Evolutionary conservation across 2,329 filamentous ascomycete species (phyloP), one percentile per base, ranked within the genome.

Genomic region (Sphaerulina populicola): DNA sequence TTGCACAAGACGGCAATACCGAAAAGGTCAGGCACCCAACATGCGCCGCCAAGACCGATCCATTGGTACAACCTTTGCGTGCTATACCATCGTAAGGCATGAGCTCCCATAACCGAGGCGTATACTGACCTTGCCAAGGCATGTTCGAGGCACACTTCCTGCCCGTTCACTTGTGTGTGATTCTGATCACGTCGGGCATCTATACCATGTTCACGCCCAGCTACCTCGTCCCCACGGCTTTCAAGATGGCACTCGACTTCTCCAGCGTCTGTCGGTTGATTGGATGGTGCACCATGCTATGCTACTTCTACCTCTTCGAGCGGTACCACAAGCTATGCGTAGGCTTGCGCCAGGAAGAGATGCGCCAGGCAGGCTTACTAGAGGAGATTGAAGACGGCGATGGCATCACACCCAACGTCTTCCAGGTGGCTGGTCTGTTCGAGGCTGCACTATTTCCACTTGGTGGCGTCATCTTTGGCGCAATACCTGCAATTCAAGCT

Each of bases 141-240:
- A 70, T 87, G n/a, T 87, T 84, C 60, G 83, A 87, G 65, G 83
- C 83, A 0, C 83, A 87, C 65, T 86, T 86, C 64, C 70, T 87
- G 21, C 82, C 83, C 0, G 75, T 81, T 12, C 83, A 87, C 60
- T 80, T 81, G 70, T 79, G 77, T 6, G 78, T 85, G 41, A 71
- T 85, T 27, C 73, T 86, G 23, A 60, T 85, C 39, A 74, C 80
- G 2, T 83, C 81, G 0, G 77, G 78, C 0, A 60, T 85, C 3
- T 86, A 81, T 65, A 69, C 75, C 36, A 74, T 75, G 62, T 69
- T 79, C 30, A 77, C 77, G 11, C 72, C 79, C 51, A 71, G 71
- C 53, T 68, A 71, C 47, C 66, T 71, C 37, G 75, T 82, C 58
- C 69, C 77, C 44, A 72, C 79, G 55, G 68, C 75, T 29, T 67